Base-by-base conservation (phyloP, 495 filamentous ascomycete species). In the Talaromyces thailandensis region DNA sequence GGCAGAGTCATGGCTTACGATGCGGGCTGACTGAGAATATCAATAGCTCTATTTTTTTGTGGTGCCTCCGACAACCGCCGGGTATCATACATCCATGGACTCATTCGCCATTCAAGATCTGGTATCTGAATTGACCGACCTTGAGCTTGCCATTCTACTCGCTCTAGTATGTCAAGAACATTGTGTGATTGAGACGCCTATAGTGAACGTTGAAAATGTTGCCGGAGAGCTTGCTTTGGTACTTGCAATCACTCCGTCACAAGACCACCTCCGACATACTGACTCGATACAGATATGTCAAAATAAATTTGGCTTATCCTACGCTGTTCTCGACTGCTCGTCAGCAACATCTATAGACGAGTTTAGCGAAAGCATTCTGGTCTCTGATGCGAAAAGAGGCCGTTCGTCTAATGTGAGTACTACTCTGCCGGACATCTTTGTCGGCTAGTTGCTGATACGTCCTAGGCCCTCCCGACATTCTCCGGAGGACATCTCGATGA, bases 101-200 rank as follows among this genome's bases (percentile, higher is more conserved):
- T 75, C 84, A 64, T 72, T 75, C 69, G 70, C 70, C 48, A 76
- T 93, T 52, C 74, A 84, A 59, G 78, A 84, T 24, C 83, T 86
- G 71, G 79, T 92, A 59, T 87, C 88, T 71, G 79, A 81, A 53
- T 78, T 98, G 48, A 91, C 88, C 60, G 94, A 96, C 73, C 80
- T 97, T 53, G 93, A 96, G 74, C 84, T 98, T 48, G 94, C 94
- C 26, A 75, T 88, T 12, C 80, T 97, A 23, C 79, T 97, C 56
- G 93, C 86, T 67, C 82, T 96, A 29, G 79, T 89, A 60, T 84
- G 87, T 25, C 82, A 85, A 61, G 88, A 94, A 73, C 93, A 98
- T 69, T 96, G 91, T 72, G 85, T 97, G 62, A 85, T 98, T 68
- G 86, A 88, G 72, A 88, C 89, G 45, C 85, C 87, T 9, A 73